Conservation (phyloP, 176 grass and related monocot species). For the Carex littledalei region DNA sequence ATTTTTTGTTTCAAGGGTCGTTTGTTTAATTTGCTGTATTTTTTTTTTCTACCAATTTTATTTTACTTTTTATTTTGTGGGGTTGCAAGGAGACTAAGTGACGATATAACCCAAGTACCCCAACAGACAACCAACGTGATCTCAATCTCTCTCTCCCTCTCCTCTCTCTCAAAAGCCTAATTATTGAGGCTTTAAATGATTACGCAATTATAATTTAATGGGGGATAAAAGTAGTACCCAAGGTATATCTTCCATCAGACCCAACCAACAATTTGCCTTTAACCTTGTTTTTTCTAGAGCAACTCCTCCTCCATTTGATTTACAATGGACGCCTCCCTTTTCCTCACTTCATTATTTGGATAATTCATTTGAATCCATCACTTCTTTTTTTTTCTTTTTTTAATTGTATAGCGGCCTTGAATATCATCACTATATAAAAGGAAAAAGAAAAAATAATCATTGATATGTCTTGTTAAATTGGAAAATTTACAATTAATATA, state of each 20-base stretch:
- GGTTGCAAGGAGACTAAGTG: slow-evolving; percentile 29
- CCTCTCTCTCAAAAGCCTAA: slow-evolving; percentile 27
- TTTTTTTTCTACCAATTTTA: slow-evolving; percentile 25
- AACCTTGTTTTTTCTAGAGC: not conserved
- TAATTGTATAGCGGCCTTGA: not conserved
- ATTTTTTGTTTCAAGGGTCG: too few relatives aligned
- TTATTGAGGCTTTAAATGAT: slow-evolving; percentile 34
- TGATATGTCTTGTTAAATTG: not conserved
- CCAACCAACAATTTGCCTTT: not conserved
- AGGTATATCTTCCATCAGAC: slow-evolving; percentile 4
- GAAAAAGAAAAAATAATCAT: not conserved
- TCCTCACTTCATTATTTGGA: not conserved
- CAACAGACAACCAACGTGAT: slow-evolving; percentile 30
- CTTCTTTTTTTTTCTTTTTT: not conserved
- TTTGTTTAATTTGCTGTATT: slow-evolving; percentile 11
- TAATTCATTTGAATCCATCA: not conserved
- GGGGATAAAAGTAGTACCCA: slow-evolving; percentile 13
- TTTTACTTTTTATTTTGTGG: slow-evolving; percentile 46
- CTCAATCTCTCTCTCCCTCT: not conserved
- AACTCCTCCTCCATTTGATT: not conserved
- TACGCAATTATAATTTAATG: slow-evolving; percentile 27
- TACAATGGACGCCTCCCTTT: not conserved
- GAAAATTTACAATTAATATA: not conserved
- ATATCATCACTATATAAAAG: not conserved
- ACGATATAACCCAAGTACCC: slow-evolving; percentile 3